Evolutionary conservation across 1,284 basidiomycete genomes (phyloP), one percentile per base, ranked within the genome.

Genomic region (Cutaneotrichosporon cutaneum): DNA sequence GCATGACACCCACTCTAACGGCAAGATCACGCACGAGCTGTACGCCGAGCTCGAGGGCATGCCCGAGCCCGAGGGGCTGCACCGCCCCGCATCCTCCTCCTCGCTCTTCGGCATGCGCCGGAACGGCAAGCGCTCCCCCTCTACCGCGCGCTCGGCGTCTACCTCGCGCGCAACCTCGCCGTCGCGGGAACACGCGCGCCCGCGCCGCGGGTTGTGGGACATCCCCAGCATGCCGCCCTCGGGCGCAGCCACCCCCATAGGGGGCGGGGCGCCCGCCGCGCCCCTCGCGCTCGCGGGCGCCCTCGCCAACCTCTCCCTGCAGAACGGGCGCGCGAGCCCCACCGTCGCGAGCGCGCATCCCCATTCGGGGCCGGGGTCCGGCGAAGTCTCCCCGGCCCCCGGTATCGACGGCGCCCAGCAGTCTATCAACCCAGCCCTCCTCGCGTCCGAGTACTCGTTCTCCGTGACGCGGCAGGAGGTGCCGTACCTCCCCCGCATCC

Each of bases 1-100:
- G 33, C 69, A 71, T 60, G 71, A 72, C 59, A 70, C 68, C 63
- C 71, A 71, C 54, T 50, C 61, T 21, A 72, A 70, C 47, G 69
- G 68, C 11, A 65, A 57, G 21, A 66, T 70, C 30, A 42, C 56
- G 27, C 66, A 69, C 61, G 56, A 65, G 47, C 60, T 72, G 6
- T 70, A 67, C 33, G 71, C 68, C 52, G 69, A 69, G 59, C 56
- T 72, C 8, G 71, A 69, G 53, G 71, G 71, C 6, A 21, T 66
- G n/a, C 62, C 65, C 2, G 59, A 62, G 21, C 52, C 55, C 14
- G 14, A 32, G 54, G 35, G 48, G 2, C 14, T 53, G 14, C 24
- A 27, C n/a, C 36, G 45, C 2, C 42, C 48, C 2, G 45, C 47
- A 0, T 63, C 61, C 1, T 59, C 61, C 1, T 57, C 57, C 5